Conservation (phyloP, 345 rosid species). For the Eucalyptus pauciflora region DNA sequence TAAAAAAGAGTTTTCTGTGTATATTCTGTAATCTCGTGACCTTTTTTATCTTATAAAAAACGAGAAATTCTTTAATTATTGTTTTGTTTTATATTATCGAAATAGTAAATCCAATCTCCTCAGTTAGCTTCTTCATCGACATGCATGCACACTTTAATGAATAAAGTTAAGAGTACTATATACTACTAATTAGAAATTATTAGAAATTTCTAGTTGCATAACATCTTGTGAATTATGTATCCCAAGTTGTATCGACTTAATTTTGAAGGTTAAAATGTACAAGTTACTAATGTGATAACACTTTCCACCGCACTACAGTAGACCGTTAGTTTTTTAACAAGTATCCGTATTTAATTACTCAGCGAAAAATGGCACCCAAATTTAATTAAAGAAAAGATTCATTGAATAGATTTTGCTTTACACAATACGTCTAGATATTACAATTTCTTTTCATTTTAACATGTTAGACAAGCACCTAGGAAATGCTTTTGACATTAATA, state of each 20-base stretch:
- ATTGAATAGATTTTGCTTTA: background rate
- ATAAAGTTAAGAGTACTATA: no score
- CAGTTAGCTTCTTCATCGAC: background rate
- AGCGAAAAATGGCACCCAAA: background rate
- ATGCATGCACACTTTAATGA: no score
- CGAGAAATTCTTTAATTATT: background rate
- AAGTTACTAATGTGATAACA: no score
- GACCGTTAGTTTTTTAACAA: background rate
- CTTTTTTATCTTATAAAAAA: background rate
- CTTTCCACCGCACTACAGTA: background rate
- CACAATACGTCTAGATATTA: background rate
- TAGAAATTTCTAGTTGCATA: no score
- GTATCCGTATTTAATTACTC: background rate
- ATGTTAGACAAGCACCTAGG: background rate
- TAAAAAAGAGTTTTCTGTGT: background rate
- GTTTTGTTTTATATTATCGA: background rate
- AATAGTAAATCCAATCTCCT: background rate
- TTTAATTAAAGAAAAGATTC: background rate
- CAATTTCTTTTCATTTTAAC: background rate
- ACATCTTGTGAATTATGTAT: background rate
- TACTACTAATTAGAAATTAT: no score
- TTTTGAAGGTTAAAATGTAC: background rate
- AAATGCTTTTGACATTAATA: background rate
- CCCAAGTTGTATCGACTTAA: background rate
- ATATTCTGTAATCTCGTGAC: background rate